A percentile compares a stretch with the other conserved stretches of the same genome.
phyloP scores from a whole-genome alignment of 164 flowering plant genomes.

The Santalum album region DNA sequence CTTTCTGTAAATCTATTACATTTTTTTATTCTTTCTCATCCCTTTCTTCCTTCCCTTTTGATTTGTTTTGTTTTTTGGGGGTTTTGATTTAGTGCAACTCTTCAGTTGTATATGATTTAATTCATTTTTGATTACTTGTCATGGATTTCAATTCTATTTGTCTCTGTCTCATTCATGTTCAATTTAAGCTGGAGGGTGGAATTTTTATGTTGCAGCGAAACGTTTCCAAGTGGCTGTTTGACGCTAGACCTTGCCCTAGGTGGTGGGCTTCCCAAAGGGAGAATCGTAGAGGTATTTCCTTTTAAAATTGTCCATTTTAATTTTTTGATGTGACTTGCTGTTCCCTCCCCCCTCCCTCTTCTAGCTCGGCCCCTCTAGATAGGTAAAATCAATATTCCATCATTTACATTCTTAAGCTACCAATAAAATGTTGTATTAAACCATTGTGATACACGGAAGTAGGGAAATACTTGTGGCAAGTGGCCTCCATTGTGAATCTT shows the following conservation, averaged over 20 bases:
- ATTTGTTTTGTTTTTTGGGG: no score
- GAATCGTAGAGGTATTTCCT: slow-evolving; percentile 82
- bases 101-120: no score
- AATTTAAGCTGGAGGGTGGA: not conserved
- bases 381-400: no score
- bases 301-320: no score
- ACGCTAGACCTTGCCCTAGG: slow-evolving; percentile 90
- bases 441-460: no score
- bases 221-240: slow-evolving; percentile 98
- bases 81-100: not conserved
- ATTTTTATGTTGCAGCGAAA: slow-evolving; percentile 54
- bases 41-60: slow-evolving; percentile 1
- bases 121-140: not conserved
- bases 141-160: not conserved
- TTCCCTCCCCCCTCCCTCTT: no score
- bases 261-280: slow-evolving; percentile 96
- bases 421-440: no score
- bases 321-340: no score
- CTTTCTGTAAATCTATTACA: not conserved
- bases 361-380: no score
- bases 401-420: no score
- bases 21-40: not conserved
- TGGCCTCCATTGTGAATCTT: no score
- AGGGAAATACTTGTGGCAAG: no score
- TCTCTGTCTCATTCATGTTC: not conserved